Base-by-base conservation (phyloP, 495 filamentous ascomycete genomes). In the Amorphotheca resinae region DNA sequence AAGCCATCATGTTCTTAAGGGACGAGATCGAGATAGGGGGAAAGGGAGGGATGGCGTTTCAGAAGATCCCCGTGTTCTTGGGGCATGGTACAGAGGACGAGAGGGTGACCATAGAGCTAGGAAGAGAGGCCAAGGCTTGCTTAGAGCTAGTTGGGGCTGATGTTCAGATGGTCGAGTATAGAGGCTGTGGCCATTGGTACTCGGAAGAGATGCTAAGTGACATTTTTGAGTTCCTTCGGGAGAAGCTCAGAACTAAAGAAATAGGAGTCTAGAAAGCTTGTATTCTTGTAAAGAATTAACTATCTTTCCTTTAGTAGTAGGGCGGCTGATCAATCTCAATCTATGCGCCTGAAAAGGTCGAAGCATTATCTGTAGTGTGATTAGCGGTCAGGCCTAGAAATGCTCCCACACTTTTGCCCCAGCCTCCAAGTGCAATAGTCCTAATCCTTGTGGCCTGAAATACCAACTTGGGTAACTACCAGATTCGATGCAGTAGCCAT, bases 111-210 rank as follows among this genome's bases (percentile, higher is more conserved):
- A 46, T 66, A 1, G 17, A 46, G 0, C 41, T 66, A 7, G 70
- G 69, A 2, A 41, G 51, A 18, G 55, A 54, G 25, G 62, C 67
- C 22, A 56, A 58, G 15, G 45, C 45, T 2, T 51, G 61, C 9
- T 42, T 75, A 9, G 33, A 45, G 3, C 28, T 40, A 0, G 21
- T 72, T 0, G 63, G 53, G 0, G 43, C 68, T 18, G 48, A 67
- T 41, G 56, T 63, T 7, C 54, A 55, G 5, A 67, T 63, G 63
- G 63, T 59, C 38, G 56, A 53, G 17, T 76, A 74, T 48, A 38
- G 59, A 17, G 63, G 59, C 1, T 54, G 74, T 7, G 69, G 65
- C 0, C 69, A 74, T 50, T 73, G 68, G 70, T 77, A 69, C 48
- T 67, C 66, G 9, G 54, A 52, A n/a, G 58, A 61, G 34, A 64